Conservation (phyloP, 164 flowering plant genomes). For the Amborella trichopoda region DNA sequence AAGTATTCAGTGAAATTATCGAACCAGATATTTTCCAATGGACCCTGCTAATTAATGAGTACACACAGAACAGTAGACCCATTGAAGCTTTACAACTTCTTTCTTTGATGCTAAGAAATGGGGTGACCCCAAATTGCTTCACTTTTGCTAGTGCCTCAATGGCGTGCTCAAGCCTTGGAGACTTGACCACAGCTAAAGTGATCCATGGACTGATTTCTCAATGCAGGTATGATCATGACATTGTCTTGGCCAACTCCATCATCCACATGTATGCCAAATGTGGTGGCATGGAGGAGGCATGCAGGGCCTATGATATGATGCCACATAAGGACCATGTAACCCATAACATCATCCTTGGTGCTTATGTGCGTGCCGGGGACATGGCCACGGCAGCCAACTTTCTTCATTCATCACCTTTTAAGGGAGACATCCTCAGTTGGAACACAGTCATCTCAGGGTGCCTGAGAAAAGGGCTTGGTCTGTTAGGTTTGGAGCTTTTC, state of each 20-base stretch:
- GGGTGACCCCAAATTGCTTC: too few relatives aligned
- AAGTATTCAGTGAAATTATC: too few relatives aligned
- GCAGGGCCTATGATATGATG: background rate
- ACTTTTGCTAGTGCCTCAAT: too few relatives aligned
- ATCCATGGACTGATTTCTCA: conserved; percentile 1
- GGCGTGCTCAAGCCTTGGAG: too few relatives aligned
- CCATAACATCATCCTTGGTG: background rate
- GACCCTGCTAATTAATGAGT: too few relatives aligned
- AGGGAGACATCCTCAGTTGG: background rate
- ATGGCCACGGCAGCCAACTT: background rate
- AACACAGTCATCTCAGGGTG: background rate
- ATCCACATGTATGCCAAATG: background rate
- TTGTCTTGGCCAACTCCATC: background rate
- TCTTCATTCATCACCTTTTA: background rate
- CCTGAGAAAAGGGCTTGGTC: conserved; percentile 23
- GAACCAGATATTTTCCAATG: too few relatives aligned
- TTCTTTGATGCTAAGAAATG: too few relatives aligned
- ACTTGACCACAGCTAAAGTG: background rate
- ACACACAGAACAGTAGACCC: too few relatives aligned
- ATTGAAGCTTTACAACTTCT: too few relatives aligned
- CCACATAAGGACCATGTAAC: background rate
- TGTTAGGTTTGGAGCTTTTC: conserved; percentile 39
- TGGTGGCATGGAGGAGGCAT: background rate
- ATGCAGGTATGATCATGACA: background rate
- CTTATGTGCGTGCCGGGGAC: background rate